phyloP scores from a whole-genome alignment of 225 moss, liverwort and hornwort genomes.

The Neckera pumila region DNA sequence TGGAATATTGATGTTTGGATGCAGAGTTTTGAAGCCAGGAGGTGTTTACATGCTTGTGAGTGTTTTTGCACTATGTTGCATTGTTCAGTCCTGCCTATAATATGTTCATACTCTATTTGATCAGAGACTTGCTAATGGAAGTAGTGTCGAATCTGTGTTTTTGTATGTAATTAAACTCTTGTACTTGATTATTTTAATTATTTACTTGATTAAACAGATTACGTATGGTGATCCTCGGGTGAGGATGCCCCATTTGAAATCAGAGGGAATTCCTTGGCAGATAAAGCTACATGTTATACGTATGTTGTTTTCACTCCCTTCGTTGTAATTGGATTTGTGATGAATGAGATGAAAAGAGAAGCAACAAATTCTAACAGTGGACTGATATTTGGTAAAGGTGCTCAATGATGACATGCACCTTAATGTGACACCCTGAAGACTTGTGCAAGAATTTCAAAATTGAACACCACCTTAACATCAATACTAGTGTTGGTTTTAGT shows the following conservation, averaged over 20 bases:
- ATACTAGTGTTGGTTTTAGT: not conserved
- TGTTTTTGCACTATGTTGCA: not conserved
- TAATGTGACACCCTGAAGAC: not conserved
- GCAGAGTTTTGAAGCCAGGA: conserved; percentile 70
- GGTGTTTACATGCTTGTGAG: conserved; percentile 75
- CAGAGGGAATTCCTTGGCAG: conserved; percentile 24
- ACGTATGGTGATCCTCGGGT: conserved; percentile 87
- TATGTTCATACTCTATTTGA: not conserved
- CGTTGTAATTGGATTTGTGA: not conserved
- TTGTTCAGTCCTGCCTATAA: not conserved
- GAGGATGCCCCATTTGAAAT: conserved; percentile 69
- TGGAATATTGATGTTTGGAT: not conserved
- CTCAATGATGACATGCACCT: not conserved
- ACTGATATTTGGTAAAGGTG: not conserved
- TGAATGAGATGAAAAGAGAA: not conserved
- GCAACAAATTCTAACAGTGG: not conserved
- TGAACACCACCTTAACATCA: not conserved
- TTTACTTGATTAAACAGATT: conserved; percentile 24
- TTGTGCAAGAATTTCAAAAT: not conserved
- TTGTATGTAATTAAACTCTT: not conserved
- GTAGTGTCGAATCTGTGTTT: not conserved
- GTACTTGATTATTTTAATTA: no score
- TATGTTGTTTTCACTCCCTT: not conserved
- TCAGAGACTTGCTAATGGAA: not conserved
- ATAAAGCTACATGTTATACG: conserved; percentile 37